Conservation (phyloP, 768 basidiomycete genomes). For the Panus rudis region DNA sequence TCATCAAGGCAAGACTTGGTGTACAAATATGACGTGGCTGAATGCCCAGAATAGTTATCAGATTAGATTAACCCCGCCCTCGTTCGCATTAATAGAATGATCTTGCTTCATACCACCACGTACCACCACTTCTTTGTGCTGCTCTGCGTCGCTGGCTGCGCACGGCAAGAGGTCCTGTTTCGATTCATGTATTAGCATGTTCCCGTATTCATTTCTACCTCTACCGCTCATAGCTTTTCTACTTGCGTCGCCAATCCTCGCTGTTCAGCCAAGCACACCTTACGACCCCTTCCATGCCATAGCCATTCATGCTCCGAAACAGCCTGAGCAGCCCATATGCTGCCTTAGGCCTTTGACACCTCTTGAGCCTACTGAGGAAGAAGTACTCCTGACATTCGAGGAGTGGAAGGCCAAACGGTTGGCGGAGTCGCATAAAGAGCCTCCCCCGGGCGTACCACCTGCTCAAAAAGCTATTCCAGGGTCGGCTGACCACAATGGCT, state of each 20-base stretch:
- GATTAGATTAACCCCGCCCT: too few relatives aligned
- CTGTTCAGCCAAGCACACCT: constrained; percentile 26
- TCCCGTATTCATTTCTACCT: constrained; percentile 22
- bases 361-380: constrained; percentile 43
- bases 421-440: constrained; percentile 23
- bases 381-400: constrained; percentile 72
- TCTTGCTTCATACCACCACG: too few relatives aligned
- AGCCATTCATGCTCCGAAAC: constrained; percentile 38
- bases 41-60: too few relatives aligned
- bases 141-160: constrained; percentile 13
- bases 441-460: not conserved
- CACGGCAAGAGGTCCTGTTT: constrained; percentile 2
- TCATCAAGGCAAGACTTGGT: too few relatives aligned
- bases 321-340: constrained; percentile 56
- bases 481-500: constrained; percentile 9
- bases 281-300: constrained; percentile 62
- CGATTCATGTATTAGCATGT: constrained; percentile 7
- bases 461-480: constrained; percentile 7
- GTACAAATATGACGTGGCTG: too few relatives aligned
- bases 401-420: constrained; percentile 79
- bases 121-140: too few relatives aligned
- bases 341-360: constrained; percentile 50
- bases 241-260: constrained; percentile 29
- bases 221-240: constrained; percentile 30
- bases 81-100: too few relatives aligned